Base-by-base conservation (phyloP, 352 stramenopile species). In the Pythium aristosporum region DNA sequence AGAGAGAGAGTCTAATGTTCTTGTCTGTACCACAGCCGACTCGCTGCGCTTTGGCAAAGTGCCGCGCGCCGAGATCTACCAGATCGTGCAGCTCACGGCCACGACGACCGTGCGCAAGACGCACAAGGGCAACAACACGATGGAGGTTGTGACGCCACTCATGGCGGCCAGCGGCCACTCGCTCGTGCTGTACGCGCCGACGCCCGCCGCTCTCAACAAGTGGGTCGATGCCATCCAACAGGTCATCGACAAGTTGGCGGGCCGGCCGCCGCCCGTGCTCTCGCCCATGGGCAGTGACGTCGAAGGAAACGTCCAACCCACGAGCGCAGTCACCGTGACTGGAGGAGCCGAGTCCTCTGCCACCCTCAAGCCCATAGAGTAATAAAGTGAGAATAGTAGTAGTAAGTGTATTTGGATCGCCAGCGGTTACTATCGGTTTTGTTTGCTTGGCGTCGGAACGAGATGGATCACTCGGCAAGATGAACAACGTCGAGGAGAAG, bases 51-150 rank as follows among this genome's bases (percentile, higher is more conserved):
- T 92, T 54, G 79, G 77, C 49, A 90, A 89, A 66, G 73, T 71
- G 18, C 70, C 84, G 7, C 70, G 84, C 18, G 73, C 79, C 18
- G 80, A 90, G 66, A 74, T 89, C 32, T 90, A 88, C 52, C 82
- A 89, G 66, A 89, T 89, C 48, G 76, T 90, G n/a, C 80, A 76
- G 25, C 74, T 91, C 59, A 87, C 81, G 13, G 67, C 69, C 28
- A 74, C 84, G 23, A 92, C 83, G 2, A 54, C 83, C 5, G 81
- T 92, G 46, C 76, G 79, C 28, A 88, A 87, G 71, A 87, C 79
- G 11, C 68, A 74, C 15, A 92, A 90, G 70, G 73, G 87, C 47
- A 88, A 89, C 76, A 89, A 87, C 63, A 88, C 76, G 63, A 88
- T 92, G 53, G 83, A 92, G 72, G 57, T 91, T 49, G 73, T 92